These are phyloP conservation scores for Colletotrichum euphorbiae DNA, from an alignment of 2,329 filamentous ascomycete genomes.

Conservation along the genomic window DNA sequence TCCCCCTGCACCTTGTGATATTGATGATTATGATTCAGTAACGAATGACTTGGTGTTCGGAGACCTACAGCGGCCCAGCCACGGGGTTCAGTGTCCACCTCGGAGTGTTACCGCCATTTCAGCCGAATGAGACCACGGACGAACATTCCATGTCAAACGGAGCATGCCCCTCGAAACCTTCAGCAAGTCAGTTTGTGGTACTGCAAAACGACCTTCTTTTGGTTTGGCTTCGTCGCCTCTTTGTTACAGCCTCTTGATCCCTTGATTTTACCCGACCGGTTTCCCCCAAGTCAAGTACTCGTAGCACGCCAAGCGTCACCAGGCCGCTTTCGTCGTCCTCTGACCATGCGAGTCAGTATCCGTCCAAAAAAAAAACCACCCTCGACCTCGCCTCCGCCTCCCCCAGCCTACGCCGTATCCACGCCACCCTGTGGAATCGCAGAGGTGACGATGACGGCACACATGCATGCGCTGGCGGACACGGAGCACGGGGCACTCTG, in stretches of 20 bases:
- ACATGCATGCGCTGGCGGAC: conserved; percentile 1
- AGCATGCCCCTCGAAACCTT: conserved; percentile 10
- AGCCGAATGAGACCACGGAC: conserved; percentile 28
- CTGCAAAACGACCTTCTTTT: neutral
- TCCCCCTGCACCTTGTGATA: neutral
- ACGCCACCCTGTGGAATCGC: conserved; percentile 23
- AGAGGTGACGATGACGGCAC: conserved; percentile 29
- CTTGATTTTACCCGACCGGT: neutral
- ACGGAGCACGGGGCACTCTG: conserved; percentile 18
- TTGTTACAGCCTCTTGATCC: conserved; percentile 20
- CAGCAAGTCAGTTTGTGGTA: conserved; percentile 1
- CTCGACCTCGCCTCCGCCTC: conserved; percentile 18
- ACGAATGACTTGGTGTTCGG: neutral
- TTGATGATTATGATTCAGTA: neutral
- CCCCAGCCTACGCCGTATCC: neutral
- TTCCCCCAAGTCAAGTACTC: neutral
- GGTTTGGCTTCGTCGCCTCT: conserved; percentile 12
- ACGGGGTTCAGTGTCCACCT: neutral
- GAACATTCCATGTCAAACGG: conserved; percentile 23
- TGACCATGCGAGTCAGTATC: conserved; percentile 29
- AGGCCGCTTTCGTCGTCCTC: conserved; percentile 32
- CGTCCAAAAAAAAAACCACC: neutral
- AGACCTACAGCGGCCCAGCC: conserved; percentile 5
- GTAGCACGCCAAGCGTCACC: conserved; percentile 30
- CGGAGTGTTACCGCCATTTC: conserved; percentile 28